phyloP scores from a whole-genome alignment of 1,139 yeast genomes.

The Debaryomyces sp. region DNA sequence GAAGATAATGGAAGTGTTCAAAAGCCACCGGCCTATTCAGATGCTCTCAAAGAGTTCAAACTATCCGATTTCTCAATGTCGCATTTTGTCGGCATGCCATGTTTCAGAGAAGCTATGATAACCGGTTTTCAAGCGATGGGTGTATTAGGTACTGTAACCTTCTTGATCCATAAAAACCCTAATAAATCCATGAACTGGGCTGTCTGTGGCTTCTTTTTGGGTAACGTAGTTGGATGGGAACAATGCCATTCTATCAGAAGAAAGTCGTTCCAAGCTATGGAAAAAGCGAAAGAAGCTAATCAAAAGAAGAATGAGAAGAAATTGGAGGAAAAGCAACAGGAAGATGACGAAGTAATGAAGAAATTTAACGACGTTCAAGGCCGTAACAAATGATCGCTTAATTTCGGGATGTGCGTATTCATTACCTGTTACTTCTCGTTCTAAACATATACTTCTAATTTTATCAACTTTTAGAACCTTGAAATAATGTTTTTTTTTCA shows the following conservation, averaged over 20 bases:
- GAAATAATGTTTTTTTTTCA: neutral
- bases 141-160: conserved; percentile 73
- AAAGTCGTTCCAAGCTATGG: conserved; percentile 62
- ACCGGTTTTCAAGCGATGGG: conserved; percentile 87
- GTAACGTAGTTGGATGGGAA: conserved; percentile 89
- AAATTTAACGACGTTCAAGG: conserved; percentile 4
- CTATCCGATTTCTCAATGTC: conserved; percentile 58
- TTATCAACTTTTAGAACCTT: neutral
- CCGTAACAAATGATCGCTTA: neutral
- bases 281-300: conserved; percentile 58
- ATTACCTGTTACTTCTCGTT: neutral
- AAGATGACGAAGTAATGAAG: conserved; percentile 4
- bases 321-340: conserved; percentile 4
- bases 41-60: conserved; percentile 33
- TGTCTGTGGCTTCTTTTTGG: conserved; percentile 76
- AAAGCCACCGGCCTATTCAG: conserved; percentile 27
- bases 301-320: conserved; percentile 36
- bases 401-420: neutral
- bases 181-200: conserved; percentile 78
- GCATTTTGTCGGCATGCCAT: conserved; percentile 70
- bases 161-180: conserved; percentile 66
- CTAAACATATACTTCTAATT: neutral
- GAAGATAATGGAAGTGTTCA: conserved; percentile 34
- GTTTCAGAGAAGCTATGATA: conserved; percentile 86
- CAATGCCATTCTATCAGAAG: conserved; percentile 79